Conservation (phyloP, 2,329 filamentous ascomycete species). For the Ophiostoma novo-ulmi region DNA sequence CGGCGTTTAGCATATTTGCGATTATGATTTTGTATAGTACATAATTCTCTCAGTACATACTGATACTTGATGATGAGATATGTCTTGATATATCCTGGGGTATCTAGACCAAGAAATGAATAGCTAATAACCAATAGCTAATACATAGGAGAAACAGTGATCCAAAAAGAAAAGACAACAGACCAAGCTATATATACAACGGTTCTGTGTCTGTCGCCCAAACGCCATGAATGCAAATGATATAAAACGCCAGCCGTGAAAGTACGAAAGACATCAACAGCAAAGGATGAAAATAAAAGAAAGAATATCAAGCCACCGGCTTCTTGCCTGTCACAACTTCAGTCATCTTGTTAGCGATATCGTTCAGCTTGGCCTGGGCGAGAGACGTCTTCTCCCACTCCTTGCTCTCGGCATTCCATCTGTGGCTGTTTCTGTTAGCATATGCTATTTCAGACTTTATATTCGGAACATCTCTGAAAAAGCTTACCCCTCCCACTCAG, state of each 20-base stretch:
- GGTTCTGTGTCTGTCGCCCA: not conserved
- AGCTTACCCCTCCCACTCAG: constrained; percentile 58
- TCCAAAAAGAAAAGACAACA: not conserved
- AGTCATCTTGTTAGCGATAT: constrained; percentile 11
- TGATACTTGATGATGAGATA: not conserved
- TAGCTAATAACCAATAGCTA: not conserved
- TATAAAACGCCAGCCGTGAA: not conserved
- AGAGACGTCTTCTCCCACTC: constrained; percentile 43
- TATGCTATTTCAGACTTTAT: not conserved
- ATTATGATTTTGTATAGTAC: not conserved
- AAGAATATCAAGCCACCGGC: not conserved
- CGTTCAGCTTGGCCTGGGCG: not conserved
- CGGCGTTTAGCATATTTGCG: not conserved
- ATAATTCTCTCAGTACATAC: not conserved
- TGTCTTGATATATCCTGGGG: constrained; percentile 6
- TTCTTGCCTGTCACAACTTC: constrained; percentile 4
- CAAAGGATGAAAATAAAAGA: not conserved
- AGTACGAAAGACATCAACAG: not conserved
- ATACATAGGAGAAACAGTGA: not conserved
- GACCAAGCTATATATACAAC: not conserved
- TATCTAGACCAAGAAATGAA: not conserved
- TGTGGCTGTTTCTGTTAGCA: constrained; percentile 44
- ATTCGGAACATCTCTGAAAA: not conserved
- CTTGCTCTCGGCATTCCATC: constrained; percentile 53
- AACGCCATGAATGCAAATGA: constrained; percentile 17